Evolutionary conservation across 768 basidiomycete genomes (phyloP).

Genomic region (Termitomyces sp.): DNA sequence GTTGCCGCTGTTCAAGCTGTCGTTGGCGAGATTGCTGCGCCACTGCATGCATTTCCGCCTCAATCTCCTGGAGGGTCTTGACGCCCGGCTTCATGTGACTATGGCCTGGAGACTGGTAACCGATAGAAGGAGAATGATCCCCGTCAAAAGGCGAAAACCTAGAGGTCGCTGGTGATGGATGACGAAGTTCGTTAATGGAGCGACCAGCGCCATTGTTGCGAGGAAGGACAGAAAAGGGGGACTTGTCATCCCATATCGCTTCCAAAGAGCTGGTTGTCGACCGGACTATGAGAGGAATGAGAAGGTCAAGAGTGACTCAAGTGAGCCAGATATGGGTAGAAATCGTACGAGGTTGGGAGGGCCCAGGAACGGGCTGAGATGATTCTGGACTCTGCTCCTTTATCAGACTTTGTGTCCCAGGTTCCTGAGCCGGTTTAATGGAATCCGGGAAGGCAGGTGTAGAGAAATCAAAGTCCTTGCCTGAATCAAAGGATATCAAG

Average conservation of each 20-base stretch:
- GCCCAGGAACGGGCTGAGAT: conserved; percentile 14
- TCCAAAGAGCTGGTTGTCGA: conserved; percentile 49
- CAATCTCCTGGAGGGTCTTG: conserved; percentile 76
- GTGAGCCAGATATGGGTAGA: conserved; percentile 3
- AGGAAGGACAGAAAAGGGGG: conserved; percentile 64
- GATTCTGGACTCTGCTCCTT: conserved; percentile 15
- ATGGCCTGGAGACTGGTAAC: conserved; percentile 29
- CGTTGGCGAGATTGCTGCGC: conserved; percentile 37
- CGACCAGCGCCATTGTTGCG: conserved; percentile 44
- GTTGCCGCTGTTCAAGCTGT: conserved; percentile 25
- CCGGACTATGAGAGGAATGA: conserved; percentile 24
- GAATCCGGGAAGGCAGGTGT: conserved; percentile 30
- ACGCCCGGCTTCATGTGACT: conserved; percentile 30
- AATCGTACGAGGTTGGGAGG: conserved; percentile 21
- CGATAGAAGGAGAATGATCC: conserved; percentile 14
- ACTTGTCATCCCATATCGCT: conserved; percentile 80
- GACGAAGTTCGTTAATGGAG: conserved; percentile 28
- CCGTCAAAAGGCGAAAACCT: conserved; percentile 35
- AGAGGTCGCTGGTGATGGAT: conserved; percentile 23
- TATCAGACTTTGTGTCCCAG: conserved; percentile 6
- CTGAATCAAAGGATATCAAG: conserved; percentile 30
- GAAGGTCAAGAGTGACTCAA: conserved; percentile 1
- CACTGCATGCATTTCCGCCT: conserved; percentile 73
- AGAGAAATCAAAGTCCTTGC: conserved; percentile 90
- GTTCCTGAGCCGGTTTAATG: conserved; percentile 12